A percentile compares a stretch with the other conserved stretches of the same genome.
phyloP scores from a whole-genome alignment of 345 rosid species.

The Orychophragmus violaceus region DNA sequence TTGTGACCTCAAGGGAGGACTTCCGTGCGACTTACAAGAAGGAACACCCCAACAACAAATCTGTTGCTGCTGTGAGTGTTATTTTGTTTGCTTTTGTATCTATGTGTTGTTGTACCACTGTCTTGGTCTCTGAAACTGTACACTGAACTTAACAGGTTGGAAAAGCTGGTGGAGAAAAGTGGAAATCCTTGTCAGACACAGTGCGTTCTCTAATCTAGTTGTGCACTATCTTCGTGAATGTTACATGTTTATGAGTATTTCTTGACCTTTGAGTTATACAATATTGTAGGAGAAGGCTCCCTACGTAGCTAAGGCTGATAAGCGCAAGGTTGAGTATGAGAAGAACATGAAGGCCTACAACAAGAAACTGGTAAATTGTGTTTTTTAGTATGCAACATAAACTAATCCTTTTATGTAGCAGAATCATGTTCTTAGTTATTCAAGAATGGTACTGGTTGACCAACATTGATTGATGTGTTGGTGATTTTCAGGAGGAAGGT shows the following conservation, averaged over 20 bases:
- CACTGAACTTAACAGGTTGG: constrained; percentile 69
- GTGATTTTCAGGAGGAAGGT: constrained; percentile 57
- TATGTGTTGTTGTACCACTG: neutral
- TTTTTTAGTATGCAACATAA: neutral
- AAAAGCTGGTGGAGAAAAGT: constrained; percentile 92
- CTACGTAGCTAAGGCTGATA: constrained; percentile 68
- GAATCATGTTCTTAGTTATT: neutral
- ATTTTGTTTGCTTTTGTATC: neutral
- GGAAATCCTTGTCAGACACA: constrained; percentile 81
- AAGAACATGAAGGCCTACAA: constrained; percentile 87
- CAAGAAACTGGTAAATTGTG: constrained; percentile 51
- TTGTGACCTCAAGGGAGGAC: constrained; percentile 58
- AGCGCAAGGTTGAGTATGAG: constrained; percentile 87
- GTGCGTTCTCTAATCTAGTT: constrained; percentile 29
- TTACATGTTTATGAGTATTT: neutral
- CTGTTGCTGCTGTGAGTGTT: constrained; percentile 80
- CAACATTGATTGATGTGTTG: neutral
- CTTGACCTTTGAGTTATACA: neutral
- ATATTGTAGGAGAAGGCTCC: constrained; percentile 77
- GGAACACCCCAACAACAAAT: constrained; percentile 91
- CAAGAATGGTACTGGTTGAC: neutral
- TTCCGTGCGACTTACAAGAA: constrained; percentile 79
- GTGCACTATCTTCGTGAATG: neutral
- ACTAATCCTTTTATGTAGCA: neutral
- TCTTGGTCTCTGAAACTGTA: neutral